phyloP scores from a whole-genome alignment of 371 early-diverging fungal genomes.

The Dinochytrium kinnereticum region DNA sequence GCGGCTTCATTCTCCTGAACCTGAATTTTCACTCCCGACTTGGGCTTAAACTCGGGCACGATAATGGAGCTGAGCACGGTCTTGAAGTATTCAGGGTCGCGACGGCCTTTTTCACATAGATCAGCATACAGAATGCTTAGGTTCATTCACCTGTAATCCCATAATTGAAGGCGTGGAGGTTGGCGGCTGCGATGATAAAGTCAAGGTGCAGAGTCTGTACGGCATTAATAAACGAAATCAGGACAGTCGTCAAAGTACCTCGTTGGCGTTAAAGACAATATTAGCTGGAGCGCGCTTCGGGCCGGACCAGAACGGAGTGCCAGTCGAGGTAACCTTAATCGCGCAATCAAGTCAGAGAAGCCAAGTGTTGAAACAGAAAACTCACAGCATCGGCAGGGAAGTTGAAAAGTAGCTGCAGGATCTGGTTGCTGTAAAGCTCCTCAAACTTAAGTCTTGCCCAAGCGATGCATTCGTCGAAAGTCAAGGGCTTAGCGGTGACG shows the following conservation, averaged over 20 bases:
- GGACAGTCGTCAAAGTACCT: slow-evolving; percentile 50
- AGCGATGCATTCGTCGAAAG: slow-evolving; percentile 88
- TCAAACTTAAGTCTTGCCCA: slow-evolving; percentile 96
- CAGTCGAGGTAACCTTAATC: slow-evolving; percentile 80
- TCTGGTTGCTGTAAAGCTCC: slow-evolving; percentile 89
- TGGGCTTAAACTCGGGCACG: slow-evolving; percentile 89
- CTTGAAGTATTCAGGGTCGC: slow-evolving; percentile 74
- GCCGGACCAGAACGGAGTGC: slow-evolving; percentile 98
- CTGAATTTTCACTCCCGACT: slow-evolving; percentile 95
- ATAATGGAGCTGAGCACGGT: slow-evolving; percentile 67
- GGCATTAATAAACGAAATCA: neutral
- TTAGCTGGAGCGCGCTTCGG: slow-evolving; percentile 97
- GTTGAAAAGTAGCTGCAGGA: slow-evolving; percentile 92
- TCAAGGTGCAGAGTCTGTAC: slow-evolving; percentile 80
- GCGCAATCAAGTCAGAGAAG: neutral
- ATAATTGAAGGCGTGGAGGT: slow-evolving; percentile 95
- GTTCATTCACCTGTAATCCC: slow-evolving; percentile 72
- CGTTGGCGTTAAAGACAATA: slow-evolving; percentile 77
- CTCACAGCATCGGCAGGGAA: slow-evolving; percentile 88
- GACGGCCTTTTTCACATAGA: slow-evolving; percentile 58
- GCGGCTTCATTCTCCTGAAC: slow-evolving; percentile 84
- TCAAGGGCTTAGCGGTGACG: slow-evolving; percentile 75
- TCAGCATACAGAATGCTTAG: neutral
- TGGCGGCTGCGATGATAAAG: slow-evolving; percentile 92
- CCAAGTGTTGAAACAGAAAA: neutral